Evolutionary conservation across 805 yeast species (phyloP), one percentile per base, ranked within the genome.

Genomic region (Spathaspora sp.): DNA sequence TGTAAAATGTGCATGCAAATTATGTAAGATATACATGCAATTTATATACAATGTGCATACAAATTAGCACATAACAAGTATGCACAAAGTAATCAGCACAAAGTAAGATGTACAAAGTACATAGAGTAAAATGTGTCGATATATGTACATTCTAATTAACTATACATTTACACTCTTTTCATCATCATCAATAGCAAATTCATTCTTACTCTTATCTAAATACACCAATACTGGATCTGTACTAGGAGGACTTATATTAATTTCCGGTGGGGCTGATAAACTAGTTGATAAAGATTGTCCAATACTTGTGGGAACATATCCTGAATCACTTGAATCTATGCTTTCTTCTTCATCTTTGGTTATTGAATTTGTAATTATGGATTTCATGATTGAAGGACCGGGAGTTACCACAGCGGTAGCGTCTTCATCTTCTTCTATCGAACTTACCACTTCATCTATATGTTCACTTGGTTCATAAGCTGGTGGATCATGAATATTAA

Each of bases 381-480:
- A 44, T 38, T 45, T 17, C n/a, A 52, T 39, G 18, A 42, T 29
- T 10, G 53, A 50, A 20, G 20, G 42, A 19, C 45, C 40, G n/a
- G 42, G 43, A 19, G 8, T 29, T 5, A n/a, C n/a, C n/a, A 32
- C 23, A 9, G 26, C 6, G 6, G 26, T 23, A 23, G 3, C 26
- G 6, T 3, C 26, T 23, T 20, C 35, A 26, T 20, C 42, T 16
- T 19, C 40, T 31, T 45, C 26, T 6, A 28, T 19, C 17, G 31
- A 14, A 35, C 26, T 23, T 5, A 38, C 44, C 23, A 42, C n/a
- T 19, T 14, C 18, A 49, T 44, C 47, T 43, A 49, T 39, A 23
- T 23, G 3, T 23, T 29, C 23, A 39, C 31, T 49, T 5, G 28
- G 23, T 20, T 68, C 70, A 53, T 70, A 70, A 1, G 72, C 66